Base-by-base conservation (phyloP, 306 rosid species). In the Dalbergia oliveri region DNA sequence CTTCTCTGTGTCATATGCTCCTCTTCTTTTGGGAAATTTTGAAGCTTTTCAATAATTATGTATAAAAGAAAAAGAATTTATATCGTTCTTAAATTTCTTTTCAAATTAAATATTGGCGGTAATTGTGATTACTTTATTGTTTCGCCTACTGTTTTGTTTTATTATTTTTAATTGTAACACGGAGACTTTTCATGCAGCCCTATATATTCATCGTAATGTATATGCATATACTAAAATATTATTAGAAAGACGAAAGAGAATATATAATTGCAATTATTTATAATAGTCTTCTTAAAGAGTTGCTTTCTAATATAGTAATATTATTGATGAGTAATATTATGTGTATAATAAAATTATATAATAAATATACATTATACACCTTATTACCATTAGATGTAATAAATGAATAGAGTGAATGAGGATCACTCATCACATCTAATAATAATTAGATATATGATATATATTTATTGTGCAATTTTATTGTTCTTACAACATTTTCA, bases 221-320 rank as follows among this genome's bases (percentile, higher is more conserved):
- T 35, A 43, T 72, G 54, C 23, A 8, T 35, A 43, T 72, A 59
- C 23, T 41, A 4, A 41, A 58, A 45, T 44, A 57, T 37, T 19
- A 56, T 37, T 57, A 43, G 1, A 23, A 9, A 5, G 69, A 75
- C 15, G 59, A 44, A 14, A 26, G 6, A 21, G 7, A 14, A 31
- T 59, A 43, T 16, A 74, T 11, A 19, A 11, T 41, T 41, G 71
- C 34, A 45, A 1, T n/a, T 60, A 62, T n/a, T 26, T 26, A 74
- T 43, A 44, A 59, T 44, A 33, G 37, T 33, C 23, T 31, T 75
- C 4, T 50, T 63, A 31, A 35, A 51, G 54, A 16, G 45, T 31
- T 76, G 23, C 15, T 50, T 76, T 76, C 31, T 26, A 26, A 26
- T 26, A 26, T 26, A 26, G 19, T 23, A 41, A 39, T 77, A 66